Evolutionary conservation across 108 stramenopile species (phyloP), one percentile per base, ranked within the genome.

Genomic region (Discostella stelligeroides): DNA sequence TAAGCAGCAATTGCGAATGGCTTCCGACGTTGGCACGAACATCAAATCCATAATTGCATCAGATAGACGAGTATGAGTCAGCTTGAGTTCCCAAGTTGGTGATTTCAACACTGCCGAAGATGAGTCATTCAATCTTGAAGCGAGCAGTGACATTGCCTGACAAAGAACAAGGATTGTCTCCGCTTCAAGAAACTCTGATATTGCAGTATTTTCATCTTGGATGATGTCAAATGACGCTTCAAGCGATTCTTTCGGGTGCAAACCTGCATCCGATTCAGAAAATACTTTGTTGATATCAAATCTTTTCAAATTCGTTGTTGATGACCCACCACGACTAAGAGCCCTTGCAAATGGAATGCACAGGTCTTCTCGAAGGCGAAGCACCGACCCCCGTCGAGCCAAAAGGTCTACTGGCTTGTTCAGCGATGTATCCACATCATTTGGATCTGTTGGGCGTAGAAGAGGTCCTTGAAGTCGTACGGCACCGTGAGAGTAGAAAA

Each of bases 221-320:
- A 86, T 68, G 23, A 94, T 91, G 55, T 94, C 92, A 66, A 91
- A 94, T 6, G 89, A 86, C 20, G 92, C 92, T 75, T 94, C 90
- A 28, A 91, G 64, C 13, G 57, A 67, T 70, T 89, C 89, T 64
- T 76, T 79, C 2, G 92, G 92, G 34, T 94, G 92, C 40, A 47
- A 66, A 39, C 90, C 90, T 27, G 84, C 72, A 41, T 86, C 70
- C 39, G 86, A 85, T 48, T 85, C 88, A 50, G 84, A 80, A 53
- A 80, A 94, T 0, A 88, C 84, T 37, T 68, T 82, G 51, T 57
- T 78, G 57, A 94, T 85, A 30, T 86, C 86, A 69, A 79, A 94
- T 49, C 92, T 70, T 53, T 94, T 94, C 13, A 91, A 14, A 43
- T 86, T 84, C 14, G 76, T 80, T 15, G 86, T 77, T 20, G 88